A percentile compares a stretch with the other conserved stretches of the same genome.
Evolutionary conservation across 176 grass and related monocot genomes (phyloP).

Genomic region (Musa beccarii): DNA sequence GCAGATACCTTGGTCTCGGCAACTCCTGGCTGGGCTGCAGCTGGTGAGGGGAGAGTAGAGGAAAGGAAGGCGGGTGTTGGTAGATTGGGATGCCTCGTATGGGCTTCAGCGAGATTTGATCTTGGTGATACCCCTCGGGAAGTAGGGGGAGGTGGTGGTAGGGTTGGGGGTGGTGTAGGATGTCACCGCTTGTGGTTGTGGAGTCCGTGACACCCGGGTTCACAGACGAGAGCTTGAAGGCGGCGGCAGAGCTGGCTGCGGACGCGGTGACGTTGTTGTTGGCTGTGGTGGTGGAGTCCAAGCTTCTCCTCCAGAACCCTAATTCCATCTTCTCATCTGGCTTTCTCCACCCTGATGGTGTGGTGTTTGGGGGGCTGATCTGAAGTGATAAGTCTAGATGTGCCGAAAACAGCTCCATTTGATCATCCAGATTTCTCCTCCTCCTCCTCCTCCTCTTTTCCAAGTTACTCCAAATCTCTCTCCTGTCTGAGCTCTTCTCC

Average conservation of each 20-base stretch:
- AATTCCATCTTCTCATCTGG: slow-evolving; percentile 24
- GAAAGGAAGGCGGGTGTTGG: slow-evolving; percentile 45
- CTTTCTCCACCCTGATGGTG: slow-evolving; percentile 8
- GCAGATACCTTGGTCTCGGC: slow-evolving; percentile 35
- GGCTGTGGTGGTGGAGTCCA: slow-evolving; percentile 19
- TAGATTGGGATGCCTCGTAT: slow-evolving; percentile 90
- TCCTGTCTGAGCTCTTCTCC: background rate
- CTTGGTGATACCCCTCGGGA: slow-evolving; percentile 11
- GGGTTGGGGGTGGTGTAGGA: slow-evolving; percentile 17
- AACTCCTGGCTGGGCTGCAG: slow-evolving; percentile 7
- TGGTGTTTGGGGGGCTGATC: slow-evolving; percentile 54
- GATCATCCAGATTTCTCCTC: background rate
- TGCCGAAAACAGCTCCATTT: slow-evolving; percentile 79
- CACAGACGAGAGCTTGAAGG: background rate
- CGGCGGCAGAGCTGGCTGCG: slow-evolving; percentile 15
- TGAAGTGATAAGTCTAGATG: slow-evolving; percentile 83
- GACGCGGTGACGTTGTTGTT: background rate
- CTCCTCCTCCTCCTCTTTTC: background rate
- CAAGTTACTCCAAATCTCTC: background rate
- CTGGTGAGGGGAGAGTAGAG: slow-evolving; percentile 38
- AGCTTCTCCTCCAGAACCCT: slow-evolving; percentile 83
- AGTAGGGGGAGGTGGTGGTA: slow-evolving; percentile 24
- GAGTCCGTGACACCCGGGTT: background rate
- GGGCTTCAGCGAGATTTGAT: slow-evolving; percentile 42
- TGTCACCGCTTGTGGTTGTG: background rate